Base-by-base conservation (phyloP, 2,329 filamentous ascomycete species). In the Endothia cerciana region DNA sequence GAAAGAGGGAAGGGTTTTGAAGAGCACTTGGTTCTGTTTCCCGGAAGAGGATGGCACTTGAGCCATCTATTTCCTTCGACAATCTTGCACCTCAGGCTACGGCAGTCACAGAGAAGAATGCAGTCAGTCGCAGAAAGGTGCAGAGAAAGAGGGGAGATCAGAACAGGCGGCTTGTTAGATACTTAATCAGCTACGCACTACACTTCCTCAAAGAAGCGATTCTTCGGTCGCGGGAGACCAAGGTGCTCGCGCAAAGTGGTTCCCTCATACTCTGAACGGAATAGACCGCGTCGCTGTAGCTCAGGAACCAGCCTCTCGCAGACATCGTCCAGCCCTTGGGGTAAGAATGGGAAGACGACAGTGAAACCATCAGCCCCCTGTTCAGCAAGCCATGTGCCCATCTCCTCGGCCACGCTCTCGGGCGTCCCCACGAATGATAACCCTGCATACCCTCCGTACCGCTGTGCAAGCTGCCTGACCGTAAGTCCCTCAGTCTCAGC, bases 211-310 rank as follows among this genome's bases (percentile, higher is more conserved):
- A 79, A 79, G 65, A 79, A 80, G 19, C 66, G 69, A 33, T 80
- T 80, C 57, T 71, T 73, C 0, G 83, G 84, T 28, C 83, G 74
- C 11, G 80, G 79, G 40, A 87, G 77, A 4, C 83, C 84, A 49
- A 87, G 75, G 72, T 87, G 83, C 47, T 86, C 84, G 49, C 84
- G 74, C 70, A 86, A 71, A 1, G 83, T 86, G 0, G 77, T 78
- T 1, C 83, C 84, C 58, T 81, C 75, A 69, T 87, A 86, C 1
- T 86, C 83, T 7, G 77, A 69, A 4, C 84, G 75, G 72, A 85
- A 86, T 1, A 86, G 66, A 0, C 83, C 83, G 33, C 83, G 77
- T 4, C 78, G 77, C 71, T 85, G 82, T 63, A 86, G 70, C 71
- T 85, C 83, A 0, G 83, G 83, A 10, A 86, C 74, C 63, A 86